Percentiles rank a stretch among this genome's conserved stretches.
Conservation (phyloP, 179 eudicot species). For the Kewa caespitosa region DNA sequence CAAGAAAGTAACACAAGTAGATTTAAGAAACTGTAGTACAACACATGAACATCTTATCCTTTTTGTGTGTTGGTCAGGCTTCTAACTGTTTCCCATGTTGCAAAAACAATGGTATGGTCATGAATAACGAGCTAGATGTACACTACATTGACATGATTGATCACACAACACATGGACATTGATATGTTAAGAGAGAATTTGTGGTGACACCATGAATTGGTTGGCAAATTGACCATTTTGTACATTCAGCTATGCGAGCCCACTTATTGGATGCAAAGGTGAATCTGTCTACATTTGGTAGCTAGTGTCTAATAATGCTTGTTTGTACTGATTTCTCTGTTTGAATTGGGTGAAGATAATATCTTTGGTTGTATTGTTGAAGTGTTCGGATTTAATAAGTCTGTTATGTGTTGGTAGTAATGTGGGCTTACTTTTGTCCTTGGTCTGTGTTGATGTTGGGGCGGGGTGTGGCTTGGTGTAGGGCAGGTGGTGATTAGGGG, state of each 20-base stretch:
- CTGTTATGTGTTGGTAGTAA: not conserved
- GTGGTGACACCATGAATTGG: slow-evolving; percentile 90
- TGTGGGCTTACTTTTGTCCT: slow-evolving; percentile 1
- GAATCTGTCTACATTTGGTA: not conserved
- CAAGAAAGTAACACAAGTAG: no score
- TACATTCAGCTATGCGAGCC: slow-evolving; percentile 98
- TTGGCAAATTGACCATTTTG: slow-evolving; percentile 99
- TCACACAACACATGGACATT: slow-evolving; percentile 91
- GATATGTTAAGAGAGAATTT: slow-evolving; percentile 65
- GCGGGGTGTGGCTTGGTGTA: no score
- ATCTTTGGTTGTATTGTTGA: not conserved
- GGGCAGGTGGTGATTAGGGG: no score
- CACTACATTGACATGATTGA: slow-evolving; percentile 99
- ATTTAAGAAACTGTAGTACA: no score
- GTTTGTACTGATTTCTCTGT: slow-evolving; percentile 4
- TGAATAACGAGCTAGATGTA: slow-evolving; percentile 94
- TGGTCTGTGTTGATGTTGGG: no score
- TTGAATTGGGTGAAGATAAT: not conserved
- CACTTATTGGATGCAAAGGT: slow-evolving; percentile 97
- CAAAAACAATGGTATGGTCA: slow-evolving; percentile 93
- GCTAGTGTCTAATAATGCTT: slow-evolving; percentile 1
- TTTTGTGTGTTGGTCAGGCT: no score
- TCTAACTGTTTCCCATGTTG: no score
- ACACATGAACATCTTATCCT: no score
- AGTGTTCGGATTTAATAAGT: not conserved